Base-by-base conservation (phyloP, 192 early-diverging fungal species). In the Martensiomyces pterosporus region DNA sequence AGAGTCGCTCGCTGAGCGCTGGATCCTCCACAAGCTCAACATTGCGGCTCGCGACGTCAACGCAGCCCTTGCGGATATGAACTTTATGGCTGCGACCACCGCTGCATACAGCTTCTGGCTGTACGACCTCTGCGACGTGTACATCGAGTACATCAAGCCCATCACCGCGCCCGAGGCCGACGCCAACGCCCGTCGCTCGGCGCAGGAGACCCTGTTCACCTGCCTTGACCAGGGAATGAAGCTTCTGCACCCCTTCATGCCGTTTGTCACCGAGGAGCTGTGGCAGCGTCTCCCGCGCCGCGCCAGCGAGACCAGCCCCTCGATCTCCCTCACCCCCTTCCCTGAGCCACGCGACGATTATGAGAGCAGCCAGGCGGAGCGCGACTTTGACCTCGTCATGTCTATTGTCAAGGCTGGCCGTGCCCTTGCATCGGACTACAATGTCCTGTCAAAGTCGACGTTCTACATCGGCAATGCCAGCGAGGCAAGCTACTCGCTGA, bases 191-290 rank as follows among this genome's bases (percentile, higher is more conserved):
- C 65, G 68, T 55, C 43, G 55, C 46, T 82, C 85, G 44, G 81
- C 87, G 5, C 85, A 85, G 64, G 84, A 97, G 49, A 92, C 89
- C 9, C 77, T 99, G 35, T 97, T 95, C 76, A 97, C 91, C 4
- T 94, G 92, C 72, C 78, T 97, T 43, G 94, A 99, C 52, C 75
- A 79, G 44, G 94, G 88, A 12, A 77, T 99, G 53, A 88, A 83
- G 57, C 74, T 99, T 44, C 77, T 99, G 55, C 94, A 97, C 57
- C 97, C 97, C 34, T 90, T 99, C 77, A 97, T 96, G 91, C 97
- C 97, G 14, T 99, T 89, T 67, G 85, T 99, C 39, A 99, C 97
- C 25, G 97, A 99, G 67, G 97, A 99, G 78, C 79, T 99, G 62
- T 99, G 84, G 79, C 97, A 99, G 76, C 86, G 94, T 43, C 71